Conservation (phyloP, 352 stramenopile genomes). For the Thraustochytrium sp. region DNA sequence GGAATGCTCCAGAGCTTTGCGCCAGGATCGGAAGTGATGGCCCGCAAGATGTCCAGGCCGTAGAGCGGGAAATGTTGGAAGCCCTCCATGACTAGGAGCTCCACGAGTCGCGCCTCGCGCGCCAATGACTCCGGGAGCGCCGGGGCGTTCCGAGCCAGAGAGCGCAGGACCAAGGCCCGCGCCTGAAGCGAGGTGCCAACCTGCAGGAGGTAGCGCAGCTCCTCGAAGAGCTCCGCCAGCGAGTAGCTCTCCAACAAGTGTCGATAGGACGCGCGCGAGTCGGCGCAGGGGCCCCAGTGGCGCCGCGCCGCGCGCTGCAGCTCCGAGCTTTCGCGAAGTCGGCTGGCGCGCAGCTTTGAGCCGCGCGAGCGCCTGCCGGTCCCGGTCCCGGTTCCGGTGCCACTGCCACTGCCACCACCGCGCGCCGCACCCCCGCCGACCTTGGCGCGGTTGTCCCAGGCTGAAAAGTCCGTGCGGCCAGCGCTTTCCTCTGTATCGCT, state of each 20-base stretch:
- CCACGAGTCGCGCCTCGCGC: neutral
- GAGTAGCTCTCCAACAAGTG: conserved; percentile 12
- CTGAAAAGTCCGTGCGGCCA: neutral
- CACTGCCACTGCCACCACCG: no score
- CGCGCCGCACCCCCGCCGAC: neutral
- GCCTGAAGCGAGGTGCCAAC: neutral
- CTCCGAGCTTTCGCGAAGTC: no score
- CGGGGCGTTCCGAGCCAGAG: no score
- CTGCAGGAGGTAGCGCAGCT: neutral
- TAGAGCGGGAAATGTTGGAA: conserved; percentile 14
- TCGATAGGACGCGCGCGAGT: conserved; percentile 2
- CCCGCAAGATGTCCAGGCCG: neutral
- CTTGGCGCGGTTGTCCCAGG: neutral
- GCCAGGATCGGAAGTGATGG: neutral
- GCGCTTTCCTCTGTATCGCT: neutral
- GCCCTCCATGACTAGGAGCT: neutral
- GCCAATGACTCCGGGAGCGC: no score
- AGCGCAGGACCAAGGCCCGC: neutral
- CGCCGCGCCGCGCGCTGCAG: neutral
- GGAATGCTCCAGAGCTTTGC: neutral
- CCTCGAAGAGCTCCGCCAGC: neutral
- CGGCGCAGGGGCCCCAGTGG: conserved; percentile 15
- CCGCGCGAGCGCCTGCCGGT: no score
- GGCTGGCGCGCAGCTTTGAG: no score
- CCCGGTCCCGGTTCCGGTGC: no score